phyloP scores from a whole-genome alignment of 768 basidiomycete species.

The Leucocoprinus leucothites region DNA sequence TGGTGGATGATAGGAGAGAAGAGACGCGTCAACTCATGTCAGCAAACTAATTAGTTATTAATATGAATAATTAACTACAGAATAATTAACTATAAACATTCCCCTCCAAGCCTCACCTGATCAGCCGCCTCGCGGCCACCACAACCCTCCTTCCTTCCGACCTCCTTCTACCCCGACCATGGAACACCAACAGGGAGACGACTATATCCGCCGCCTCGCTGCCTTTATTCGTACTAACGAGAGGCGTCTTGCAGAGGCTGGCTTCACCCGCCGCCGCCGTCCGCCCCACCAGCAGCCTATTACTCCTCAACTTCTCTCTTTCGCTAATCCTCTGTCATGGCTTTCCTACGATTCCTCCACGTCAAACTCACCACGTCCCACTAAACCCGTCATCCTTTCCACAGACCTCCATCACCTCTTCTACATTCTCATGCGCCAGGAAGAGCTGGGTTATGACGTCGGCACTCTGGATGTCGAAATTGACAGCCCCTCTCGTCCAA shows the following conservation, averaged over 20 bases:
- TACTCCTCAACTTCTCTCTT: conserved; percentile 26
- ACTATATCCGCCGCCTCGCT: conserved; percentile 68
- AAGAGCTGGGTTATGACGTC: conserved; percentile 72
- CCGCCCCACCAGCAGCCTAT: conserved; percentile 26
- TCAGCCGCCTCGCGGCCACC: conserved; percentile 16
- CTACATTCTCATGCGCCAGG: conserved; percentile 84
- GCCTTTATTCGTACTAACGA: conserved; percentile 73
- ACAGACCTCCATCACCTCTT: conserved; percentile 83
- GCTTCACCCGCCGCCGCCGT: conserved; percentile 47
- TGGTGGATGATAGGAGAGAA: conserved; percentile 34
- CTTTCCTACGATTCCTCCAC: conserved; percentile 36
- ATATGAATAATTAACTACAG: conserved; percentile 1
- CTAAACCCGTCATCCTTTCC: conserved; percentile 60
- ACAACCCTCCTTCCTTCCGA: conserved; percentile 3
- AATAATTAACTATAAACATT: too few species aligned
- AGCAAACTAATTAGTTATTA: neutral
- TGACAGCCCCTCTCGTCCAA: conserved; percentile 70
- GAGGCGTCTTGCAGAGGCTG: conserved; percentile 65
- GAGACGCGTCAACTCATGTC: conserved; percentile 16
- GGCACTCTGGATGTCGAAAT: conserved; percentile 80
- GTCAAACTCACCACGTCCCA: conserved; percentile 27
- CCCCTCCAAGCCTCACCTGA: neutral
- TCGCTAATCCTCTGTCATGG: conserved; percentile 66
- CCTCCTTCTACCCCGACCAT: conserved; percentile 16
- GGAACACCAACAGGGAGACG: conserved; percentile 64